These are phyloP conservation scores for Claviceps pusilla DNA, from an alignment of 2,329 filamentous ascomycete species.

Conservation along the genomic window DNA sequence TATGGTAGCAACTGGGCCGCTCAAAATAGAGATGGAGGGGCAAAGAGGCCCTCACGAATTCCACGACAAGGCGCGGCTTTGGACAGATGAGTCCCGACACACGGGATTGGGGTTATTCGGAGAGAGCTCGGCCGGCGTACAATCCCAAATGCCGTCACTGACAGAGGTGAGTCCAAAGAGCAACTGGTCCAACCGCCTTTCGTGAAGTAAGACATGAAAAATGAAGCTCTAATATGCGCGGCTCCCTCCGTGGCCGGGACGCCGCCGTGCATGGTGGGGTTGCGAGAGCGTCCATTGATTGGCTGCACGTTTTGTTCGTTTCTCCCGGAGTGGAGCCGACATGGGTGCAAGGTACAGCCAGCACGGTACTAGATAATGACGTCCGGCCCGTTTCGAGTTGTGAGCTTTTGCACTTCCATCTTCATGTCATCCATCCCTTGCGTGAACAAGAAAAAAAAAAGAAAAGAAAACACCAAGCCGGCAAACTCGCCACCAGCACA, in stretches of 20 bases:
- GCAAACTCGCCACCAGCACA: not conserved
- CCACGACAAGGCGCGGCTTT: not conserved
- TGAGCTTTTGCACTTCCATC: not conserved
- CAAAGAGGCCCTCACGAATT: not conserved
- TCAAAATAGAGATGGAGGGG: not conserved
- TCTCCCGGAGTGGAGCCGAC: not conserved
- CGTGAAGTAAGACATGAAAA: not conserved
- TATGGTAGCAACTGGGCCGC: too few species aligned
- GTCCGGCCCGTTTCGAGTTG: not conserved
- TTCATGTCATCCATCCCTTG: not conserved
- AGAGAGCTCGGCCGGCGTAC: not conserved
- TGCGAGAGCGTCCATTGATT: constrained; percentile 7
- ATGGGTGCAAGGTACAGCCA: too few species aligned
- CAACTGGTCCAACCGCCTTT: not conserved
- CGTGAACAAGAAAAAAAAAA: not conserved
- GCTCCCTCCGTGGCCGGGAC: not conserved
- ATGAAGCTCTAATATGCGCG: not conserved
- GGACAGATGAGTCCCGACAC: not conserved
- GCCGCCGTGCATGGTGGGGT: not conserved
- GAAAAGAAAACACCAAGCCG: too few species aligned
- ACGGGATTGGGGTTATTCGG: not conserved
- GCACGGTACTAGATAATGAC: not conserved
- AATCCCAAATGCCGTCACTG: not conserved
- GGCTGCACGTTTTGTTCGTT: not conserved
- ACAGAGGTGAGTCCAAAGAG: not conserved